These are phyloP conservation scores for Tylopilus felleus DNA, from an alignment of 768 basidiomycete species.

Conservation along the genomic window DNA sequence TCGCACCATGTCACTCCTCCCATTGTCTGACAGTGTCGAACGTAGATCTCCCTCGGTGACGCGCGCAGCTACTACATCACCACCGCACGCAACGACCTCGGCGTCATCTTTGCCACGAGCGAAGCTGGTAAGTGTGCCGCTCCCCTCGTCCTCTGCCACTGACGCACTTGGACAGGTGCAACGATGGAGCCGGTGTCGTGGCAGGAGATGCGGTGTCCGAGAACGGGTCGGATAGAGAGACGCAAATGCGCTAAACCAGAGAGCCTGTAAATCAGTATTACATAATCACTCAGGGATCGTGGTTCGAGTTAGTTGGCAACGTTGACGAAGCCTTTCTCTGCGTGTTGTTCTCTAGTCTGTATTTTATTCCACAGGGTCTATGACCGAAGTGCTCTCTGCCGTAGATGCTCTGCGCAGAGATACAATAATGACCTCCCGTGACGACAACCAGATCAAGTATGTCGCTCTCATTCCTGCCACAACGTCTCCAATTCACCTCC, in stretches of 20 bases:
- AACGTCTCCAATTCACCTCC: constrained; percentile 16
- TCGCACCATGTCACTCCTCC: constrained; percentile 5
- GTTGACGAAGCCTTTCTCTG: constrained; percentile 6
- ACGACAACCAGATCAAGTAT: constrained; percentile 65
- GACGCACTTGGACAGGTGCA: constrained; percentile 45
- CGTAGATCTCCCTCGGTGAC: constrained; percentile 87
- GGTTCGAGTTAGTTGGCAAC: constrained; percentile 12
- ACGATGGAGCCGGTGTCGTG: constrained; percentile 86
- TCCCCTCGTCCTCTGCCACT: neutral
- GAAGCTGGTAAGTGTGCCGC: constrained; percentile 62
- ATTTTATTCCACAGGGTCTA: constrained; percentile 27
- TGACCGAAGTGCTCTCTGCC: constrained; percentile 66
- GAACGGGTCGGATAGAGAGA: constrained; percentile 74
- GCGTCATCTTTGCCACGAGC: constrained; percentile 87
- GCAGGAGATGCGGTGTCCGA: constrained; percentile 88
- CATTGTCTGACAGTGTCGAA: constrained; percentile 3
- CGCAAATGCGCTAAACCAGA: constrained; percentile 88
- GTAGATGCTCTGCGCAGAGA: constrained; percentile 59
- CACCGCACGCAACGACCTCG: constrained; percentile 85
- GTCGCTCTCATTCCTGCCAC: constrained; percentile 13
- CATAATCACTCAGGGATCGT: constrained; percentile 19
- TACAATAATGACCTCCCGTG: constrained; percentile 53
- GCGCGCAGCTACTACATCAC: constrained; percentile 90
- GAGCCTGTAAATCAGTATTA: constrained; percentile 39
- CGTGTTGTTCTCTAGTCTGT: constrained; percentile 21